Evolutionary conservation across 805 yeast genomes (phyloP).

Genomic region (Yamadazyma phyllophila): DNA sequence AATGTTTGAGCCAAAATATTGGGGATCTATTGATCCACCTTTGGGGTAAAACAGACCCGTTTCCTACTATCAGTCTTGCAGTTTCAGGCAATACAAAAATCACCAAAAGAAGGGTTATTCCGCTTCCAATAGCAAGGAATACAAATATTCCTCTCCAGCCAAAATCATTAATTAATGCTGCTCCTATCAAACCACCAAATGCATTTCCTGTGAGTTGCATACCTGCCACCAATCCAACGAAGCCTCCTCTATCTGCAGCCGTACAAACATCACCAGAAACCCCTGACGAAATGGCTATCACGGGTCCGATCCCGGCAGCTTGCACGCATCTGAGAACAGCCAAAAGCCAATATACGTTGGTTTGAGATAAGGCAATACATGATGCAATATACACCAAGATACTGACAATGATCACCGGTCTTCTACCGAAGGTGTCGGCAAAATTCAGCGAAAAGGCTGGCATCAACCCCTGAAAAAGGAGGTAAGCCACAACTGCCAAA

Average conservation of each 20-base stretch:
- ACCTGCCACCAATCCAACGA: slow-evolving; percentile 65
- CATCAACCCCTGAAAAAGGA: slow-evolving; percentile 70
- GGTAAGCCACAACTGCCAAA: slow-evolving; percentile 72
- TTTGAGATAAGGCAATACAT: slow-evolving; percentile 63
- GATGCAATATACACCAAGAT: slow-evolving; percentile 56
- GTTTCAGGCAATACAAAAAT: slow-evolving; percentile 66
- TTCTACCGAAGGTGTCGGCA: slow-evolving; percentile 70
- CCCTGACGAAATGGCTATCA: slow-evolving; percentile 68
- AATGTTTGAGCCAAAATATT: slow-evolving; percentile 30
- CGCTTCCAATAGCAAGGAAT: slow-evolving; percentile 68
- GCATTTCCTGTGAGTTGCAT: slow-evolving; percentile 70
- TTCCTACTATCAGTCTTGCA: slow-evolving; percentile 66
- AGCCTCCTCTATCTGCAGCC: slow-evolving; percentile 64
- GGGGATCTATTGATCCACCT: slow-evolving; percentile 44
- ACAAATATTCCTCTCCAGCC: slow-evolving; percentile 78
- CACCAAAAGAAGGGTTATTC: slow-evolving; percentile 30
- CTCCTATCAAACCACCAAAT: slow-evolving; percentile 66
- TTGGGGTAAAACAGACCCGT: slow-evolving; percentile 61
- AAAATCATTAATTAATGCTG: slow-evolving; percentile 40
- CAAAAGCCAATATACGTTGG: slow-evolving; percentile 58
- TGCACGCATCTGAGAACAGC: slow-evolving; percentile 70
- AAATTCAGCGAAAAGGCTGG: slow-evolving; percentile 69
- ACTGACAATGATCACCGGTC: slow-evolving; percentile 62
- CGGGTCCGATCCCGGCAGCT: slow-evolving; percentile 74
- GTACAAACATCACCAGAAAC: slow-evolving; percentile 72